Base-by-base conservation (phyloP, 2,329 filamentous ascomycete species). In the Cladosporium sp. region DNA sequence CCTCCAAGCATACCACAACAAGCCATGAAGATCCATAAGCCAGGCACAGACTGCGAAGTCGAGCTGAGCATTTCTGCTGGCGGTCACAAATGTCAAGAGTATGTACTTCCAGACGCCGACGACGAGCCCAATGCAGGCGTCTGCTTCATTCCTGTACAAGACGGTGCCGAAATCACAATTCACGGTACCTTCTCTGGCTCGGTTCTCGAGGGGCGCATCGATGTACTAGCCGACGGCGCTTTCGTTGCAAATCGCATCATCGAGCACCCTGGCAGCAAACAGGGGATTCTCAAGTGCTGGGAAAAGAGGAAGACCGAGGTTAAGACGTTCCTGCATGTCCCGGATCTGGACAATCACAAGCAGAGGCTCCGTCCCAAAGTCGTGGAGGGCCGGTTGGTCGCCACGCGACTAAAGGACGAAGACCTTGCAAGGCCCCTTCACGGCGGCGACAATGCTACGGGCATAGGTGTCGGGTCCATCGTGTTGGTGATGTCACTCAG, bases 221-320 rank as follows among this genome's bases (percentile, higher is more conserved):
- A 82, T 63, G 69, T 78, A 14, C 26, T 77, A 0, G 70, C 79
- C 0, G 80, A 82, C 54, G 79, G 78, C 53, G 79, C 58, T 58
- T 76, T 65, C 72, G 74, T 72, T 43, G 49, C 46, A 2, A 58
- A 70, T 39, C 62, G 66, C 18, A 49, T 69, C 34, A 68, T 74
- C 63, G 63, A 75, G 66, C 63, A 39, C 1, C 60, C 68, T 16
- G 69, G 66, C 2, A 70, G n/a, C 28, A 66, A 63, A 60, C 59
- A 59, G 11, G 66, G 62, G 4, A 51, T 65, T 13, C 23, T 68
- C 30, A 69, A 66, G 36, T 30, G 62, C 26, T 43, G 64, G 25
- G 63, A 62, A 11, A 67, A 67, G 34, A 60, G 66, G 7, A 68
- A 65, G 43, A 39, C 70, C 23, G 64, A 67, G 18, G 70, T 70